phyloP scores from a whole-genome alignment of 768 basidiomycete species.

The Rhodotorula kratochvilovae region DNA sequence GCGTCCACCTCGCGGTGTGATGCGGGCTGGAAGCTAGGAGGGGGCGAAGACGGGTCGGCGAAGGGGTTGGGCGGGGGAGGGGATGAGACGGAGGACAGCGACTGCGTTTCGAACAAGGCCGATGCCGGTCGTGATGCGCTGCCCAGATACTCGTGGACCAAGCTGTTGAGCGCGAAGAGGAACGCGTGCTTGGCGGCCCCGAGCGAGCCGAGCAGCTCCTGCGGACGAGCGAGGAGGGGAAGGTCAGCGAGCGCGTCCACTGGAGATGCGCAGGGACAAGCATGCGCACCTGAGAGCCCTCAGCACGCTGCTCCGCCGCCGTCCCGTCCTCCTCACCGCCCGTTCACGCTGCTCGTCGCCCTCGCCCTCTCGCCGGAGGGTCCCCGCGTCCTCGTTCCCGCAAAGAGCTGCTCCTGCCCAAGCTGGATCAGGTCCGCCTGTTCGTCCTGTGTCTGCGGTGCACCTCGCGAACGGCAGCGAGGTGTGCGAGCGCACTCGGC shows the following conservation, averaged over 20 bases:
- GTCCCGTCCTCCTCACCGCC: too few species aligned
- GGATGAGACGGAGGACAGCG: neutral
- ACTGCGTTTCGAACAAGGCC: neutral
- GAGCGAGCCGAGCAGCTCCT: conserved; percentile 25
- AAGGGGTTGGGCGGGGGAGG: conserved; percentile 16
- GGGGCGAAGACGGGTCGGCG: conserved; percentile 13
- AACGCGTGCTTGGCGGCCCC: conserved; percentile 31
- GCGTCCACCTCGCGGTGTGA: too few species aligned
- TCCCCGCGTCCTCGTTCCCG: conserved; percentile 6
- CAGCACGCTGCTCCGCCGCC: neutral
- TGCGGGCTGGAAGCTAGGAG: conserved; percentile 51
- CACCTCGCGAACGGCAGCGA: neutral
- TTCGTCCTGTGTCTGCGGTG: neutral
- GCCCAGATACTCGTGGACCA: conserved; percentile 4
- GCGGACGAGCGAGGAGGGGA: neutral
- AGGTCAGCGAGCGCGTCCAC: neutral
- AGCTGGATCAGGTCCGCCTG: conserved; percentile 20
- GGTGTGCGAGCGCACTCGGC: neutral
- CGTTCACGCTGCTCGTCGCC: too few species aligned
- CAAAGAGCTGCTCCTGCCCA: conserved; percentile 29
- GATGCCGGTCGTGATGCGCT: neutral
- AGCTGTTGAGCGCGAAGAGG: conserved; percentile 22
- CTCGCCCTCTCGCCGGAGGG: neutral
- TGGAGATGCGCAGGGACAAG: accelerated
- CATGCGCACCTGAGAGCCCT: neutral